Conservation (phyloP, 1,139 yeast genomes). For the Geotrichum aggregatum region DNA sequence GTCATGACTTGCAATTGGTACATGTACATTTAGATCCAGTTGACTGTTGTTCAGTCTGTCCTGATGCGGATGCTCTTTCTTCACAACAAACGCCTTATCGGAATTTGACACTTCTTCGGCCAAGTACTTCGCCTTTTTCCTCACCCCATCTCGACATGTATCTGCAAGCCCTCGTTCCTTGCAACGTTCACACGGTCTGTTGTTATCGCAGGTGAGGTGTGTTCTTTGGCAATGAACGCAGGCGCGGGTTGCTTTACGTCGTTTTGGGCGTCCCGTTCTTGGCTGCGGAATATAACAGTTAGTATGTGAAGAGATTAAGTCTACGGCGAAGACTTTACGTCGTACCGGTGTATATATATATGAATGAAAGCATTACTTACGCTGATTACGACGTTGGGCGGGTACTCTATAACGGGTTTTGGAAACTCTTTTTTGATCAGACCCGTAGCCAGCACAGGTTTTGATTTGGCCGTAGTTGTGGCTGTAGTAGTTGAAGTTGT, state of each 20-base stretch:
- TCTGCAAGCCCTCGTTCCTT: conserved; percentile 59
- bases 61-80: too few relatives aligned
- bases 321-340: too few relatives aligned
- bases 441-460: too few relatives aligned
- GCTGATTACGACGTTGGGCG: conserved; percentile 14
- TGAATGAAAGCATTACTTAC: background rate
- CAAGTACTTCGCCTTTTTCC: conserved; percentile 79
- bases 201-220: conserved; percentile 80
- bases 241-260: conserved; percentile 70
- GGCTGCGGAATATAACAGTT: conserved; percentile 26
- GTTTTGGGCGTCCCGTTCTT: conserved; percentile 39
- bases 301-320: too few relatives aligned
- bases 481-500: too few relatives aligned
- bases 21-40: too few relatives aligned
- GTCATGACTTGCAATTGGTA: too few relatives aligned
- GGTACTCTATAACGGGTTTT: conserved; percentile 4
- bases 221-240: conserved; percentile 83
- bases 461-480: too few relatives aligned
- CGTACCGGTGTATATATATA: background rate
- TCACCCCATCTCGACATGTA: conserved; percentile 85
- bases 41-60: too few relatives aligned
- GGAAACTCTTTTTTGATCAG: background rate
- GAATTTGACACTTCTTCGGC: too few relatives aligned
- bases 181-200: conserved; percentile 81
- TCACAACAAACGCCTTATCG: too few relatives aligned